Evolutionary conservation across 495 filamentous ascomycete genomes (phyloP).

Genomic region (Xylaria venustula): DNA sequence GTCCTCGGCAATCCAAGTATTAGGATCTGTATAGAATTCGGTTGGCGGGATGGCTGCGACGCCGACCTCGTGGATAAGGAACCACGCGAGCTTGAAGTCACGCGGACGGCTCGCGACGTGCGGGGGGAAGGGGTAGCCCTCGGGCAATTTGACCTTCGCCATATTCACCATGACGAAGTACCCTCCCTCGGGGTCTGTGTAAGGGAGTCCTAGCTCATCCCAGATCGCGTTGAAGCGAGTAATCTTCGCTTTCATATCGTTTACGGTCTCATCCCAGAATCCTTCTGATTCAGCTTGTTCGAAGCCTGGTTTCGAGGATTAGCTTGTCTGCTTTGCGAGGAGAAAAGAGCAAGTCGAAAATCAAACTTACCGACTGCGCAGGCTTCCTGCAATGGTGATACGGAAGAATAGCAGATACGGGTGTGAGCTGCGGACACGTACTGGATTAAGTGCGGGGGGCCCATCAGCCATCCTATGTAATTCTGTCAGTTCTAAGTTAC

Average conservation of each 20-base stretch:
- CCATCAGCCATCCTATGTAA: slow-evolving; percentile 71
- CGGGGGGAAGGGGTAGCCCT: slow-evolving; percentile 79
- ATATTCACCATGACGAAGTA: slow-evolving; percentile 97
- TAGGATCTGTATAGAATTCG: slow-evolving; percentile 88
- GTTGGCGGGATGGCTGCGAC: slow-evolving; percentile 95
- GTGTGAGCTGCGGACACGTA: slow-evolving; percentile 92
- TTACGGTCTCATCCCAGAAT: slow-evolving; percentile 85
- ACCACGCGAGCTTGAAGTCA: slow-evolving; percentile 94
- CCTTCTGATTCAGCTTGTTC: slow-evolving; percentile 79
- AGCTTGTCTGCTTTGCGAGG: background rate
- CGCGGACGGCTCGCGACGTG: slow-evolving; percentile 82
- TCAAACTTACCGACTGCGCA: slow-evolving; percentile 68
- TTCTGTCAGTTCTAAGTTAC: background rate
- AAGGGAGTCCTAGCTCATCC: slow-evolving; percentile 85
- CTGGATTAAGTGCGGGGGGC: slow-evolving; percentile 83
- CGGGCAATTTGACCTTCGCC: slow-evolving; percentile 75
- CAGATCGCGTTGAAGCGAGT: slow-evolving; percentile 81
- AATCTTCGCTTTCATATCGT: slow-evolving; percentile 90
- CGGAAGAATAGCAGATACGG: slow-evolving; percentile 91
- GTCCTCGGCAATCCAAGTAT: slow-evolving; percentile 83
- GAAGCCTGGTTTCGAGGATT: slow-evolving; percentile 51
- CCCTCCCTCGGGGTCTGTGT: slow-evolving; percentile 90
- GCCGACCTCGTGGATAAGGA: slow-evolving; percentile 92
- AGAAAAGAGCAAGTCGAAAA: background rate
- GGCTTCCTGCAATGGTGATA: slow-evolving; percentile 92